Evolutionary conservation across 306 rosid species (phyloP), one percentile per base, ranked within the genome.

Genomic region (Senna tora): DNA sequence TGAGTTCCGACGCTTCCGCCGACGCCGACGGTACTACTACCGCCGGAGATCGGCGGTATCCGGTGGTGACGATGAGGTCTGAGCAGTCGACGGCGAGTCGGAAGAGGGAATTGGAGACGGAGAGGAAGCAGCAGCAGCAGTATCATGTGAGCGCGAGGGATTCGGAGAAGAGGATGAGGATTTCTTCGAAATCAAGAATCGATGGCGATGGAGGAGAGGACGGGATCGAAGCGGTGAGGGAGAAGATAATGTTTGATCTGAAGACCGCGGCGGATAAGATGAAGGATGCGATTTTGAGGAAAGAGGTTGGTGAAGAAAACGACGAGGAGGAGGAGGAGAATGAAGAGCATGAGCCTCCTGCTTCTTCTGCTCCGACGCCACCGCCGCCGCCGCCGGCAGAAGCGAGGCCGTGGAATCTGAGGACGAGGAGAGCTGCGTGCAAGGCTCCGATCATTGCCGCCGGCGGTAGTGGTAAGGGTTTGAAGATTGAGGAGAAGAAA

Each of bases 151-250:
- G 54, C 45, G 75, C 47, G 17, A 71, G 79, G 77, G 86, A 65
- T 19, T 69, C 71, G 21, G 83, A 49, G 39, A 73, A 62, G 69
- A 62, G 81, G 79, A 58, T 10, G 32, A 66, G 78, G 65, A 45
- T 64, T 38, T 42, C 72, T 38, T 42, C 72, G 67, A 78, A 49
- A 36, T 51, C 72, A 57, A 77, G 72, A 79, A 79, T 80, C 77
- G 84, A 71, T 56, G 75, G 49, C 61, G 74, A 57, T 55, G 87
- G 28, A 2, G 87, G 28, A 2, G 90, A 65, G 17, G 90, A 82
- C 7, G 97, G 89, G 88, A 91, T 94, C 82, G 92, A 82, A 28
- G 96, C 97, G 67, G 86, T 94, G 53, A 77, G 96, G 54, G 90
- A 89, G 89, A 91, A 85, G 89, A 81, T 91, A 58, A 77, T 89